phyloP scores from a whole-genome alignment of 257 asterid species.

The Solanum chiquidenum region DNA sequence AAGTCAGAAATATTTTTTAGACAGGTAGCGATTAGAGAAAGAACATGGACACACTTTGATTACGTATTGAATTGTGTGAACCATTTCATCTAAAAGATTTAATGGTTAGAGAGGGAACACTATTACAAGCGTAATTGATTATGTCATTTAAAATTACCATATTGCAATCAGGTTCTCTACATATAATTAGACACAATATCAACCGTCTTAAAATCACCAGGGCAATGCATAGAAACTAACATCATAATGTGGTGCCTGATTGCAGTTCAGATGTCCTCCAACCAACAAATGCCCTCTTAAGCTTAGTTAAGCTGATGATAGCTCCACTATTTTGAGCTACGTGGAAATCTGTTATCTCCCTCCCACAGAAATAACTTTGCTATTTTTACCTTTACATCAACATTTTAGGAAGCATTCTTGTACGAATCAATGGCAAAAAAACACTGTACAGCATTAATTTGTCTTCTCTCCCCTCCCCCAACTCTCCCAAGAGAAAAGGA shows the following conservation, averaged over 20 bases:
- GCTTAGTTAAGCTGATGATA: neutral
- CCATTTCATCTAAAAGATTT: neutral
- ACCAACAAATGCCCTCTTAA: neutral
- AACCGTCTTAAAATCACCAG: neutral
- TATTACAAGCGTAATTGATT: neutral
- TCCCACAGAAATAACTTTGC: neutral
- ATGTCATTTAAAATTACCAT: neutral
- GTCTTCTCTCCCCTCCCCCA: neutral
- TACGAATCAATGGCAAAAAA: neutral
- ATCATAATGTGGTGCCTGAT: neutral
- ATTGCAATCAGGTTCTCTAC: neutral
- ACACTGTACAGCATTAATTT: neutral
- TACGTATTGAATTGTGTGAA: neutral
- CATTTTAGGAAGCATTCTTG: neutral
- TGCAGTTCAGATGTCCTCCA: neutral
- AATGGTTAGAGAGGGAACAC: neutral
- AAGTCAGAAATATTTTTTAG: neutral
- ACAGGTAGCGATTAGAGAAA: neutral
- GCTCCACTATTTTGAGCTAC: neutral
- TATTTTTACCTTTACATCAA: neutral
- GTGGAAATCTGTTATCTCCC: neutral
- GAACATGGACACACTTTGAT: neutral
- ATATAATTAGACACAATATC: neutral
- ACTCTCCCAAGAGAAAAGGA: neutral
- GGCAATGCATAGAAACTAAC: neutral